Evolutionary conservation across 73 alveolate genomes (phyloP).

Genomic region (Tetrahymena elliotti): DNA sequence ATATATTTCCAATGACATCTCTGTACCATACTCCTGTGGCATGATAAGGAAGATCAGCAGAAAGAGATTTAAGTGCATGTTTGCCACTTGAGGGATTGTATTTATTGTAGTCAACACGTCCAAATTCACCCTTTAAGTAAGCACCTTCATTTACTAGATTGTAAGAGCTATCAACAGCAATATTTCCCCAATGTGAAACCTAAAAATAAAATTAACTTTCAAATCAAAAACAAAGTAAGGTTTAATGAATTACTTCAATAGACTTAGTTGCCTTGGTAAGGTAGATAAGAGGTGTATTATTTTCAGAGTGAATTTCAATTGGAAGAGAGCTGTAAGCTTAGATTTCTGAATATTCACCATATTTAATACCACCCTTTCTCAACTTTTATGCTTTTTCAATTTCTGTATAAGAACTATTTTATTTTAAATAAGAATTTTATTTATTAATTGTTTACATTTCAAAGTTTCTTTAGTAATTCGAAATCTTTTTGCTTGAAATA

Average conservation of each 20-base stretch:
- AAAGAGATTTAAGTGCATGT: constrained; percentile 63
- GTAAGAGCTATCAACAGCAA: constrained; percentile 80
- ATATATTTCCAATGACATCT: constrained; percentile 94
- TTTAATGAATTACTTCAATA: constrained; percentile 49
- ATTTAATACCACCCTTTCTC: constrained; percentile 52
- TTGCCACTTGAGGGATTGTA: constrained; percentile 61
- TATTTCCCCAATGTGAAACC: constrained; percentile 95
- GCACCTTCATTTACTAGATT: constrained; percentile 82
- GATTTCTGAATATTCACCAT: constrained; percentile 67
- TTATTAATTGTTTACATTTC: constrained; percentile 41
- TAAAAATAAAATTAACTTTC: neutral
- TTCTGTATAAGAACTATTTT: constrained; percentile 49
- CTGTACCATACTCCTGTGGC: constrained; percentile 90
- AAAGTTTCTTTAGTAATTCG: constrained; percentile 10
- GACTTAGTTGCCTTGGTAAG: constrained; percentile 75
- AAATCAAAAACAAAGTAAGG: too few relatives aligned
- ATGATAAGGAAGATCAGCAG: constrained; percentile 75
- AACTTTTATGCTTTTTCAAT: constrained; percentile 48
- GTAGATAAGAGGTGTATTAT: constrained; percentile 70
- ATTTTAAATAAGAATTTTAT: neutral
- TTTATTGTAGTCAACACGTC: constrained; percentile 84
- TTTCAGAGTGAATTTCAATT: constrained; percentile 59
- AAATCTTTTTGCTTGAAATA: neutral
- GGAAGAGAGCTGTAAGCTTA: constrained; percentile 40
- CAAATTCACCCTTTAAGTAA: constrained; percentile 88